Evolutionary conservation across 2,329 filamentous ascomycete genomes (phyloP), one percentile per base, ranked within the genome.

Genomic region (Waltergamsia citrina): DNA sequence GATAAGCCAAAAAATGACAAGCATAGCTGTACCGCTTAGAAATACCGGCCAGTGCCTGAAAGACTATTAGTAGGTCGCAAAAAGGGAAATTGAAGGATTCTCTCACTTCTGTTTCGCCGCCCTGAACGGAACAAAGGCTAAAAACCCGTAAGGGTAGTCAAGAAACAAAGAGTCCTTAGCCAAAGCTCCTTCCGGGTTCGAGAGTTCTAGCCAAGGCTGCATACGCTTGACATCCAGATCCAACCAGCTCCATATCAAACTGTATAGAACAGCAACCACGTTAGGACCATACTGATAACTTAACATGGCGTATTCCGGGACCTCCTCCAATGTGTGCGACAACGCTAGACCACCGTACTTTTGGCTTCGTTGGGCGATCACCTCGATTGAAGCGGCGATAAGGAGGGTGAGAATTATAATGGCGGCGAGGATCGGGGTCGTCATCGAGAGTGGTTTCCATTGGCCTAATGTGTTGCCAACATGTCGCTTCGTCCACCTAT

Each of bases 121-220:
- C 2, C 39, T 50, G 5, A 57, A 43, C 0, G 60, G 60, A 0
- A 54, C 53, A 4, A 51, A 33, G 0, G 44, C 55, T 0, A 62
- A 42, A 8, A 64, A 64, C 0, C 57, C 52, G 1, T 49, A 56
- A 0, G 73, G 73, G 24, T 80, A 81, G 0, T 65, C 57, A 0
- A 80, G 32, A 0, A 74, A 51, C 0, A 80, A 12, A 0, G 70
- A 74, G 1, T 69, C 43, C 6, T 55, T 49, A 0, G 58, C 70
- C 0, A 42, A 42, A 0, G 67, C 67, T 0, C 73, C 74, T 0
- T 46, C 42, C 0, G 43, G 11, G 8, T 60, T 65, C 0, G 71
- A 75, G 1, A 80, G 35, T 16, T 78, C 70, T 9, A 74, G 65
- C 57, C 67, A 81, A 0, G 75, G 74, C 22, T 81, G 73, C 29